Conservation (phyloP, 371 early-diverging fungal species). For the Mucor sp. region DNA sequence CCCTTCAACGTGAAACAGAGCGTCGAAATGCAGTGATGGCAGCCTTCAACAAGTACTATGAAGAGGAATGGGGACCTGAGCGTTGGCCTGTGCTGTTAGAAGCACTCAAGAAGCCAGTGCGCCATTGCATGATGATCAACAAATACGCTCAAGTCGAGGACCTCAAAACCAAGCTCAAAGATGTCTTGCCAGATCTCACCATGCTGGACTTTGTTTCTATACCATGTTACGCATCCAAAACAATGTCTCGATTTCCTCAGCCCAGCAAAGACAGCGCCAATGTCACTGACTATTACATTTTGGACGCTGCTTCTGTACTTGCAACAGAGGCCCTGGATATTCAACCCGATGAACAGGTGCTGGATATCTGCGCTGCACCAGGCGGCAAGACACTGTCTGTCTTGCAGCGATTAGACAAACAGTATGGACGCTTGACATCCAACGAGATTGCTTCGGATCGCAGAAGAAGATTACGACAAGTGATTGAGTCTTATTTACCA, state of each 20-base stretch:
- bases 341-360: conserved; percentile 68
- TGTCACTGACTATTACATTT: conserved; percentile 52
- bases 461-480: conserved; percentile 52
- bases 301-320: conserved; percentile 75
- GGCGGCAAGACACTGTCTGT: conserved; percentile 71
- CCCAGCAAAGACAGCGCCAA: conserved; percentile 40
- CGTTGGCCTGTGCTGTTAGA: conserved; percentile 52
- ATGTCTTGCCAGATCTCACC: conserved; percentile 21
- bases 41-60: conserved; percentile 48
- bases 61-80: conserved; percentile 49
- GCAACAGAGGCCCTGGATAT: conserved; percentile 63
- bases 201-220: conserved; percentile 39
- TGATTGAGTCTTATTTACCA: conserved; percentile 63
- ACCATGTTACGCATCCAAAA: conserved; percentile 42
- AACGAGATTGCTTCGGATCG: conserved; percentile 62
- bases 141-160: conserved; percentile 41
- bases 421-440: conserved; percentile 50
- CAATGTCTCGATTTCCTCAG: conserved; percentile 35
- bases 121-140: conserved; percentile 59
- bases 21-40: conserved; percentile 32
- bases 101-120: conserved; percentile 45
- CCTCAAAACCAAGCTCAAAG: conserved; percentile 25
- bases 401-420: conserved; percentile 48
- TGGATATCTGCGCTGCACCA: conserved; percentile 82
- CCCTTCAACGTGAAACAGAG: conserved; percentile 32